phyloP scores from a whole-genome alignment of 345 rosid genomes.

The Eucalyptus lansdowneana region DNA sequence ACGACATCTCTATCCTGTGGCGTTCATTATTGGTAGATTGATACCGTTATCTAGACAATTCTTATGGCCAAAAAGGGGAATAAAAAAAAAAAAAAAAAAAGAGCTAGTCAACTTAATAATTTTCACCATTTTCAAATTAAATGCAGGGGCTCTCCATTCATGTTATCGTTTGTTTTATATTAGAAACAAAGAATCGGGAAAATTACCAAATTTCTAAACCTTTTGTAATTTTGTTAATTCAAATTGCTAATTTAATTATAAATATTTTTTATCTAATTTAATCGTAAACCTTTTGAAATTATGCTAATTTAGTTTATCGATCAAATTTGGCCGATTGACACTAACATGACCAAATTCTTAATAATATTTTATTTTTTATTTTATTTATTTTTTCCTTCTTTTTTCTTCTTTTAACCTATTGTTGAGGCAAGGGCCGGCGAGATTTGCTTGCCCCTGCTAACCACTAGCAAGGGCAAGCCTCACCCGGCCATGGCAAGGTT shows the following conservation, averaged over 20 bases:
- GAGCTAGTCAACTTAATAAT: neutral
- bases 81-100: no score
- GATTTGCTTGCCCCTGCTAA: fast-evolving
- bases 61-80: neutral
- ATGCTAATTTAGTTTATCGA: fast-evolving
- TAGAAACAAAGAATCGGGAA: no score
- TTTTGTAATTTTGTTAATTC: no score
- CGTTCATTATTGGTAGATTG: neutral
- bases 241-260: no score
- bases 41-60: neutral
- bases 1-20: neutral
- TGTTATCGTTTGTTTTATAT: neutral
- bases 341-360: no score
- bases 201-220: no score
- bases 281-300: fast-evolving
- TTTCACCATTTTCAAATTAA: neutral
- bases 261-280: no score
- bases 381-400: no score
- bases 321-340: no score
- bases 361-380: no score
- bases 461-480: no score
- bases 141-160: neutral
- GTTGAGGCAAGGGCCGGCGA: fast-evolving
- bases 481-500: fast-evolving
- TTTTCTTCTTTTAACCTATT: no score